Evolutionary conservation across 2,329 filamentous ascomycete genomes (phyloP), one percentile per base, ranked within the genome.

Genomic region (Sphaceloma murrayae): DNA sequence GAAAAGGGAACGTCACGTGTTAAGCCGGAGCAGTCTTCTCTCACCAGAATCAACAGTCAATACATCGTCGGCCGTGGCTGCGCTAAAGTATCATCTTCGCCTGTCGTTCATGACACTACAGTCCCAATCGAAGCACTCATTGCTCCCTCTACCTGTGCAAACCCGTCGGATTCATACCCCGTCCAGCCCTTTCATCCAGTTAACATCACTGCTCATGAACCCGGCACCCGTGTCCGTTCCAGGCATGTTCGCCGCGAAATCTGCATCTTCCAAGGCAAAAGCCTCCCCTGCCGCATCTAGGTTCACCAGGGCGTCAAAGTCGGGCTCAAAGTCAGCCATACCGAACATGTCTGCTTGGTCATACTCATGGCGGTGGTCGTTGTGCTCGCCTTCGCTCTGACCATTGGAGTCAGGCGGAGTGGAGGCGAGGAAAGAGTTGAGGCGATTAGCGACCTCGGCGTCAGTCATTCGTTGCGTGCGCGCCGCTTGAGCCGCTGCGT

Each of bases 371-470:
- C 26, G 22, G 16, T 43, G 14, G 14, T 39, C 45, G 29, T 45
- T 10, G 31, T 38, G 34, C 34, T 45, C 34, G 49, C 49, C 11
- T 40, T 36, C 42, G 46, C 51, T 49, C 21, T 54, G 47, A 10
- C 59, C 58, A n/a, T 45, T 45, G 4, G 58, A 67, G 21, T 67
- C 64, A 2, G 68, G 68, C 3, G 68, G 68, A 2, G 68, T 70
- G 27, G 65, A 66, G 8, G 67, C 67, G n/a, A 72, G 63, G 61
- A 68, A 72, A 1, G 62, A 65, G 54, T 68, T 67, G 17, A 72
- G 59, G 22, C 65, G 61, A 18, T 62, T 60, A 3, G 67, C 67
- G 16, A 72, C 64, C 49, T 69, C 67, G 48, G 66, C 66, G 51
- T 71, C 68, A 3, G 65, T 62, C 17, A 58, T 30, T 51, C 47